These are phyloP conservation scores for Liriodendron chinense DNA, from an alignment of 164 flowering plant species.

Conservation along the genomic window DNA sequence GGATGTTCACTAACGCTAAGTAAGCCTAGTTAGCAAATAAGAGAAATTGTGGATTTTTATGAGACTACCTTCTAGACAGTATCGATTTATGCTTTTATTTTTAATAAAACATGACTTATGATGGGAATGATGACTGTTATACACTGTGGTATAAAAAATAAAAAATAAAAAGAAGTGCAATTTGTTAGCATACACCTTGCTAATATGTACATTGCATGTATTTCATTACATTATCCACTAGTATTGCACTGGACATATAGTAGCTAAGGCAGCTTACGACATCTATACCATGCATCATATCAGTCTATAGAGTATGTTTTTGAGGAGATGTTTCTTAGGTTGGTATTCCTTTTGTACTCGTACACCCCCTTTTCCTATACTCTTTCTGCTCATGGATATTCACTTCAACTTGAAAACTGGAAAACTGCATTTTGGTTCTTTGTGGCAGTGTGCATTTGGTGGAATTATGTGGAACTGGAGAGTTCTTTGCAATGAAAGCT, in stretches of 20 bases:
- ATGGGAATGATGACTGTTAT: no score
- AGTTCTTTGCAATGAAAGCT: conserved; percentile 92
- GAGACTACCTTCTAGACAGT: no score
- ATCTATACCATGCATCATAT: not conserved
- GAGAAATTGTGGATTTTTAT: no score
- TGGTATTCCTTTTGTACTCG: not conserved
- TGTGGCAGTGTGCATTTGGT: conserved; percentile 90
- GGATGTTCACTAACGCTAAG: no score
- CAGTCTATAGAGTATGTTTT: not conserved
- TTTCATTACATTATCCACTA: no score
- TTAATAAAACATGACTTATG: no score
- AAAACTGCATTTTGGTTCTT: not conserved
- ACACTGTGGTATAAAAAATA: not conserved
- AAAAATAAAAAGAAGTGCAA: not conserved
- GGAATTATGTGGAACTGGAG: conserved; percentile 79
- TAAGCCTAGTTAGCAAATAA: no score
- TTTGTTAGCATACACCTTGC: no score
- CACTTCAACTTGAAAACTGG: not conserved
- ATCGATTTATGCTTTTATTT: no score
- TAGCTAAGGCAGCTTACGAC: no score
- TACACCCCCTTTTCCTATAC: not conserved
- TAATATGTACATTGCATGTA: no score
- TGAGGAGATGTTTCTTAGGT: not conserved
- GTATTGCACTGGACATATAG: no score
- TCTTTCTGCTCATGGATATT: not conserved